Evolutionary conservation across 257 asterid species (phyloP), one percentile per base, ranked within the genome.

Genomic region (Verbena officinalis): DNA sequence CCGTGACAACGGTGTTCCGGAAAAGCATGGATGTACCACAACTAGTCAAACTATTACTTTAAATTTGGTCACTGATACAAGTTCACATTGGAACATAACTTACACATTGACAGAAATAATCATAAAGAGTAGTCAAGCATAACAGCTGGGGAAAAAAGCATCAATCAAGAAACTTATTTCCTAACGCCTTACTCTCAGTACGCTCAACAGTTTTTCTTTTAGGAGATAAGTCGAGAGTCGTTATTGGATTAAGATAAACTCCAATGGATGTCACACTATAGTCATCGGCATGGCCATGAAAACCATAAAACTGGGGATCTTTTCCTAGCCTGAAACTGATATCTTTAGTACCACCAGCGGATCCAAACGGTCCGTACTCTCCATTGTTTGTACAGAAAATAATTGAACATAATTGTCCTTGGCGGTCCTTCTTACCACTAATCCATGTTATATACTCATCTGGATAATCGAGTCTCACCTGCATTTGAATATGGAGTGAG

Each of bases 341-440:
- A 21, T 63, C 72, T 9, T 40, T 27, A 9, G 57, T 45, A 9
- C 8, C 16, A 17, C 33, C 10, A 10, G 20, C 1, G 33, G 52
- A 43, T 0, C 83, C 87, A 56, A 71, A 80, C 4, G 81, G 85
- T 24, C 90, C 85, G 49, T 73, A 68, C 9, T 68, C 60, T 16
- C 73, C 70, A 5, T 8, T 16, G 39, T 80, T 80, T 15, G 85
- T 83, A 40, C 67, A 74, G 15, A 80, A 78, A 38, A 81, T 71
- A 43, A 81, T 24, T 4, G 83, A 76, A 9, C 52, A 53, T 12
- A 71, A 33, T 27, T 54, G 67, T 57, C 54, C 59, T 58, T 62
- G 70, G 51, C 31, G 63, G 53, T 60, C 60, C 61, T n/a, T 73
- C 61, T 55, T 30, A 13, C 81, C 85, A 44, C 78, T 48, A n/a